A percentile compares a stretch with the other conserved stretches of the same genome.
phyloP scores from a whole-genome alignment of 1,284 basidiomycete species.

The Vanrija sp. region DNA sequence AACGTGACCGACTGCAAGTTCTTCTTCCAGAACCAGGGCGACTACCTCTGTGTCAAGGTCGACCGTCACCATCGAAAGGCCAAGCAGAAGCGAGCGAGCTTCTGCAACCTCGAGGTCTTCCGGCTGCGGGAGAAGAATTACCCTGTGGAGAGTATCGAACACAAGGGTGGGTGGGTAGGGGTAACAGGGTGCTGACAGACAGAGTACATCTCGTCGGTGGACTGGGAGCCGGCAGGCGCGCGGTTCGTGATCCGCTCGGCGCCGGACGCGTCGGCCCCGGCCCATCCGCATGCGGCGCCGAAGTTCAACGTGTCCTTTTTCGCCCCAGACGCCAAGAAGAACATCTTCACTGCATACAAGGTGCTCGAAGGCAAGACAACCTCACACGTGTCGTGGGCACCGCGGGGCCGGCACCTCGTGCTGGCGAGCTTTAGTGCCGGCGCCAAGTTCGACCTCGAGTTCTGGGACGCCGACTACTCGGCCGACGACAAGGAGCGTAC shows the following conservation, averaged over 20 bases:
- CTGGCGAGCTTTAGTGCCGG: slow-evolving; percentile 92
- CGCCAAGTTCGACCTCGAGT: slow-evolving; percentile 95
- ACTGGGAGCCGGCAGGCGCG: slow-evolving; percentile 96
- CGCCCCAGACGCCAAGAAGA: slow-evolving; percentile 94
- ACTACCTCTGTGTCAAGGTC: slow-evolving; percentile 98
- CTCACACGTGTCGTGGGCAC: slow-evolving; percentile 97
- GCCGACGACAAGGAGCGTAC: slow-evolving; percentile 77
- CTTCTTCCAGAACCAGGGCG: slow-evolving; percentile 98
- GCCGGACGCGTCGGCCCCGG: slow-evolving; percentile 86
- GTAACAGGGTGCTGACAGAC: too few species aligned
- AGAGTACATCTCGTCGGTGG: slow-evolving; percentile 93
- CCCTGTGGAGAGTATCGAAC: slow-evolving; percentile 95
- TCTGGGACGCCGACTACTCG: slow-evolving; percentile 96
- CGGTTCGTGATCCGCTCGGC: slow-evolving; percentile 95
- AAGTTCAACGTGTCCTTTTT: slow-evolving; percentile 98
- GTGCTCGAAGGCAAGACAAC: slow-evolving; percentile 79
- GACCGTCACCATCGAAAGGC: slow-evolving; percentile 78
- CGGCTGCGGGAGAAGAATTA: slow-evolving; percentile 95
- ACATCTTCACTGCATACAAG: slow-evolving; percentile 87
- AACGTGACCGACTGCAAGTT: slow-evolving; percentile 98
- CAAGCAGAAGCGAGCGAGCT: slow-evolving; percentile 98
- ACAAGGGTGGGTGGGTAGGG: slow-evolving; percentile 59
- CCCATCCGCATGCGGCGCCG: slow-evolving; percentile 82
- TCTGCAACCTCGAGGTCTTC: slow-evolving; percentile 98
- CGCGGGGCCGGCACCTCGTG: slow-evolving; percentile 91